Evolutionary conservation across 1,284 basidiomycete genomes (phyloP), one percentile per base, ranked within the genome.

Genomic region (Malassezia psittaci): DNA sequence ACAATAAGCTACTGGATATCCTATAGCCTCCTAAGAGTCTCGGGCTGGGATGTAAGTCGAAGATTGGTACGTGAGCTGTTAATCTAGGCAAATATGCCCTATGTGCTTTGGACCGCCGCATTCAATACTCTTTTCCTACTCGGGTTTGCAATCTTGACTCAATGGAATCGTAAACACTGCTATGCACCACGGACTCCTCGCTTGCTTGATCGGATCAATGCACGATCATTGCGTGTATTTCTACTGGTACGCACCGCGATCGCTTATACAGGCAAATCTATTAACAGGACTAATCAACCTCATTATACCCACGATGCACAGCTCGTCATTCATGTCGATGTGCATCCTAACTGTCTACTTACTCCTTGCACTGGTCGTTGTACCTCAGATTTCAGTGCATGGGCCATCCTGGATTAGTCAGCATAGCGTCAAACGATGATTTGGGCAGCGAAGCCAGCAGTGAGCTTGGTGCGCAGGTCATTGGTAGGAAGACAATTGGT

Each of bases 51-150:
- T 8, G 48, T 51, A 12, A 70, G 68, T 32, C 48, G 68, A 2
- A 54, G 67, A 4, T 44, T 69, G 24, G 58, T 56, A 24, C 42
- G 53, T 52, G 8, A 5, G 3, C 6, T 9, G 16, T 24, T 46
- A 12, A 41, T 36, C 16, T 34, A 55, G 56, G 72, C 72, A 7
- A 96, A 98, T 68, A 66, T 89, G 21, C 80, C 85, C 1, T 98
- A 99, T 74, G 83, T 93, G 39, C 75, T 90, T 21, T 96, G 90
- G 90, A 82, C 87, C 7, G 81, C 82, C 0, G 90, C 89, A 1
- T 94, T 84, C 81, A 98, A 96, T 75, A 84, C 85, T 0, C 81
- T 83, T 2, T 90, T 91, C 77, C 77, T 96, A 18, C 79, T 90
- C 9, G 83, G 82, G 2, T 94, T 88, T 93, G 67, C 79, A 85